Percentiles rank a stretch among this genome's conserved stretches.
Conservation (phyloP, 2,329 filamentous ascomycete genomes). For the Metarhizium guizhouense region DNA sequence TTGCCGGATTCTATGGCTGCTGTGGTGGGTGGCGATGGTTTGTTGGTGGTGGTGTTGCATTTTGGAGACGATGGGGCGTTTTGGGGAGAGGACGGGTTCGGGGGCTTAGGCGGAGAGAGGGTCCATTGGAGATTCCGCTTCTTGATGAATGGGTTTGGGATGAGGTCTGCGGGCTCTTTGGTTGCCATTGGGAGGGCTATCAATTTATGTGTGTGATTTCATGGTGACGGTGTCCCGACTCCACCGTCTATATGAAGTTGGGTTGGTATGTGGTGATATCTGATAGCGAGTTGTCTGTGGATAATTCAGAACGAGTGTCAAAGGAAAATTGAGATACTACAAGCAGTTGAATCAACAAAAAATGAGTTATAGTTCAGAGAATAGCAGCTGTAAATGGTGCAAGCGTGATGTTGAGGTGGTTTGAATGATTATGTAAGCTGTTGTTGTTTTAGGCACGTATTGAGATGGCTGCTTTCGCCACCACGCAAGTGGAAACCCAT, state of each 20-base stretch:
- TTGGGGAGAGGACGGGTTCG: not conserved
- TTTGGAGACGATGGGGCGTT: not conserved
- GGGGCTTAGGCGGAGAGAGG: constrained; percentile 9
- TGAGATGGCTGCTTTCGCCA: too few relatives aligned
- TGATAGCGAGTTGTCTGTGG: not conserved
- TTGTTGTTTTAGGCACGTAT: too few relatives aligned
- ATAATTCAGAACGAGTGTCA: too few relatives aligned
- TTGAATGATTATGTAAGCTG: too few relatives aligned
- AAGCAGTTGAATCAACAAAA: too few relatives aligned
- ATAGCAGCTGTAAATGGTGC: too few relatives aligned
- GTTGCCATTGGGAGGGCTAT: not conserved
- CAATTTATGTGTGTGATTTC: not conserved
- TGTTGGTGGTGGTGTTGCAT: not conserved
- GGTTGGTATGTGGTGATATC: not conserved
- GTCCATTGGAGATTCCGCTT: constrained; percentile 36
- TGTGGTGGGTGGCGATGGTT: constrained; percentile 14
- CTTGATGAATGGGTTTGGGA: constrained; percentile 38
- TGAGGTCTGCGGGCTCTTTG: constrained; percentile 19
- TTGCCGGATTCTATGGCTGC: constrained; percentile 32
- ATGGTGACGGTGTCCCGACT: not conserved
- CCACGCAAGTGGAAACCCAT: too few relatives aligned
- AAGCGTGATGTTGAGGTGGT: too few relatives aligned
- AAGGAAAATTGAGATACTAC: too few relatives aligned
- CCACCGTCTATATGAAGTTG: too few relatives aligned
- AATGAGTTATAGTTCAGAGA: too few relatives aligned